Evolutionary conservation across 176 grass and related monocot genomes (phyloP).

Genomic region (Typha latifolia): DNA sequence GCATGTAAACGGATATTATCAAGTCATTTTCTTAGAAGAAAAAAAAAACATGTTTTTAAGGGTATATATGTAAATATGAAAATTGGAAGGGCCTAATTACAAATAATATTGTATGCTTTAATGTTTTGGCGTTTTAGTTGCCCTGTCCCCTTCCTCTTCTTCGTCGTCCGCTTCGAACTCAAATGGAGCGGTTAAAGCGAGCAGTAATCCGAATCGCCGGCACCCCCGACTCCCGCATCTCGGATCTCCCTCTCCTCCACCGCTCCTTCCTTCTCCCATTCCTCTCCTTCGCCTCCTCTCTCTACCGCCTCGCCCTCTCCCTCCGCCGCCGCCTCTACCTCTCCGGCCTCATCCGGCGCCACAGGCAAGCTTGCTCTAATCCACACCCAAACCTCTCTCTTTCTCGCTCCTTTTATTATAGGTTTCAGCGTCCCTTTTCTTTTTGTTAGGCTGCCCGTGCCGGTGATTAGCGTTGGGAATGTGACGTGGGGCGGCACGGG

Average conservation of each 20-base stretch:
- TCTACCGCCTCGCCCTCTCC: slow-evolving; percentile 25
- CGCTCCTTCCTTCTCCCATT: slow-evolving; percentile 48
- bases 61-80: too few relatives aligned
- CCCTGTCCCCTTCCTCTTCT: neutral
- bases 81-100: too few relatives aligned
- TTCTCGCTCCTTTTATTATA: neutral
- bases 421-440: neutral
- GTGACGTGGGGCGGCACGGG: slow-evolving; percentile 77
- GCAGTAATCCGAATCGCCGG: slow-evolving; percentile 32
- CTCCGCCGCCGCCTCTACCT: slow-evolving; percentile 24
- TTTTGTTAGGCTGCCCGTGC: slow-evolving; percentile 38
- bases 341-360: slow-evolving; percentile 30
- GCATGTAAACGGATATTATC: too few relatives aligned
- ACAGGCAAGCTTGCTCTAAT: neutral
- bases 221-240: slow-evolving; percentile 43
- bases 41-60: too few relatives aligned
- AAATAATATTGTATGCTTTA: too few relatives aligned
- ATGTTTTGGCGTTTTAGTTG: too few relatives aligned
- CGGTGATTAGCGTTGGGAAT: slow-evolving; percentile 79
- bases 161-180: neutral
- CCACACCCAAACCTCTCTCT: neutral
- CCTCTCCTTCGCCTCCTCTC: slow-evolving; percentile 49
- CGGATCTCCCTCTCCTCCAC: slow-evolving; percentile 41
- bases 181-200: slow-evolving; percentile 45
- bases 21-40: too few relatives aligned